phyloP scores from a whole-genome alignment of 164 flowering plant genomes.

The Dillenia suffruticosa region DNA sequence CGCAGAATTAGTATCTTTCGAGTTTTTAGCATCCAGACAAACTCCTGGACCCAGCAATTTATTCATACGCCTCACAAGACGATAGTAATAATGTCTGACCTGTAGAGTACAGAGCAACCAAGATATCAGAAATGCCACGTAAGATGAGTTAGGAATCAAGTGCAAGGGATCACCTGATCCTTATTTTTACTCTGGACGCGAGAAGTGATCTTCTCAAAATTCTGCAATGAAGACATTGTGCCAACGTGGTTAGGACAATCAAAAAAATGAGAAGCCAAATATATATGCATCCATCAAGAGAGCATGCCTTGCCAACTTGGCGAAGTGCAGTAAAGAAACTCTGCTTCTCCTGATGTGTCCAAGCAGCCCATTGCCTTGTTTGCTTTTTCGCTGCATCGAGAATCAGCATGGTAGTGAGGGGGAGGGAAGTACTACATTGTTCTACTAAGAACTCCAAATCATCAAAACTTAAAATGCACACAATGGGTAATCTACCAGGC shows the following conservation, averaged over 20 bases:
- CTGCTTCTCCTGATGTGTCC: slow-evolving; percentile 99
- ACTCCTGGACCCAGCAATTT: slow-evolving; percentile 89
- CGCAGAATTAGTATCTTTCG: slow-evolving; percentile 97
- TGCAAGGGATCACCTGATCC: slow-evolving; percentile 68
- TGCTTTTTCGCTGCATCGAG: slow-evolving; percentile 57
- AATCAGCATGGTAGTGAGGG: slow-evolving; percentile 1
- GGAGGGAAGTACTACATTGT: no score
- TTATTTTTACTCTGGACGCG: slow-evolving; percentile 97
- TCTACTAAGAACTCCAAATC: no score
- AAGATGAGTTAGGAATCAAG: not conserved
- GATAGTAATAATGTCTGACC: slow-evolving; percentile 98
- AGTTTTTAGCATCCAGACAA: slow-evolving; percentile 87
- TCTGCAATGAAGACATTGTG: slow-evolving; percentile 41
- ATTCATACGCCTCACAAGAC: slow-evolving; percentile 96
- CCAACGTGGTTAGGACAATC: slow-evolving; percentile 8
- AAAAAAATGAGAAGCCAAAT: not conserved
- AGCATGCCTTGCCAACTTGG: slow-evolving; percentile 96
- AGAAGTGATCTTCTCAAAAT: slow-evolving; percentile 95
- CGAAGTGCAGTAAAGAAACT: slow-evolving; percentile 92
- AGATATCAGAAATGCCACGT: not conserved
- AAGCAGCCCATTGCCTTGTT: slow-evolving; percentile 99
- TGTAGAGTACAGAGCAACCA: slow-evolving; percentile 25
- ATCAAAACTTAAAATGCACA: no score
- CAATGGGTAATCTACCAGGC: slow-evolving; percentile 26
- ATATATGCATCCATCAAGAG: slow-evolving; percentile 1